Evolutionary conservation across 2,329 filamentous ascomycete species (phyloP).

Genomic region (Pseudogymnoascus sp.): DNA sequence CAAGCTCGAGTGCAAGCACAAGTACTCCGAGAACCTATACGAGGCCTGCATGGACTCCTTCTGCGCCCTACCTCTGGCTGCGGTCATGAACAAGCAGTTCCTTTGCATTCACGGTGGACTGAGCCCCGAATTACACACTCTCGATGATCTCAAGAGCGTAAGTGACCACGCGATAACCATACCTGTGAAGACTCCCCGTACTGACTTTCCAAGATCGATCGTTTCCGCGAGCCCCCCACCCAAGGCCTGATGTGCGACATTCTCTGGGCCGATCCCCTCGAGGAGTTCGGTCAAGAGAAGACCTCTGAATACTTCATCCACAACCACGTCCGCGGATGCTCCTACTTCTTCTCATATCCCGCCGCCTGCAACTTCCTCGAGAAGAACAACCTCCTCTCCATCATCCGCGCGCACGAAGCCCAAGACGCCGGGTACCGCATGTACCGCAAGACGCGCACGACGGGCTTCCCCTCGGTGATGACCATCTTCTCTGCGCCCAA

Average conservation of each 20-base stretch:
- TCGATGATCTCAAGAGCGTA: constrained; percentile 87
- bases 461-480: constrained; percentile 98
- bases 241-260: constrained; percentile 99
- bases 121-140: constrained; percentile 88
- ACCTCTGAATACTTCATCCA: constrained; percentile 95
- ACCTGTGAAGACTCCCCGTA: neutral
- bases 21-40: constrained; percentile 93
- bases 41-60: constrained; percentile 99
- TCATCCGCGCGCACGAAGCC: constrained; percentile 95
- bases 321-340: constrained; percentile 96
- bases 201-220: constrained; percentile 67
- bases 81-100: constrained; percentile 99
- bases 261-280: constrained; percentile 93
- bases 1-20: constrained; percentile 99
- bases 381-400: constrained; percentile 95
- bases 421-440: constrained; percentile 98
- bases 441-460: constrained; percentile 97
- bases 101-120: constrained; percentile 95
- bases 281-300: constrained; percentile 98
- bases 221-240: constrained; percentile 93
- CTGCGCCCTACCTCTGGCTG: constrained; percentile 84
- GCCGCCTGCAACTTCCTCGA: constrained; percentile 95
- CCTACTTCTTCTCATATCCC: constrained; percentile 98
- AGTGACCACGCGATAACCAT: constrained; percentile 28
- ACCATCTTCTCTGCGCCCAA: constrained; percentile 99